Evolutionary conservation across 176 grass and related monocot genomes (phyloP), one percentile per base, ranked within the genome.

Genomic region (Guadua angustifolia): DNA sequence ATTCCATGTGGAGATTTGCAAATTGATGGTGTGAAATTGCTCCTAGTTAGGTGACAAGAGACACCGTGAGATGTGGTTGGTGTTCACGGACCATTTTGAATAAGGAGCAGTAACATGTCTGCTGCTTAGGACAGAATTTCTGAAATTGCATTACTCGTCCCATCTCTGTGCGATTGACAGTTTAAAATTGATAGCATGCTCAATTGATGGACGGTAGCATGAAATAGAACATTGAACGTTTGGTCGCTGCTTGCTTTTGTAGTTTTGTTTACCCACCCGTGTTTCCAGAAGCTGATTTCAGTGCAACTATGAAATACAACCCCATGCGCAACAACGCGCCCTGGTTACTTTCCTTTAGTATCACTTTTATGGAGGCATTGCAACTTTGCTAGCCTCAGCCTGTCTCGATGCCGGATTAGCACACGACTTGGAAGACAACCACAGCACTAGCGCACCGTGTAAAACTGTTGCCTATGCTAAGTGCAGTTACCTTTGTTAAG

Each of bases 41-140:
- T 67, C 47, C 67, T 67, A 32, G 33, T 21, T 50, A 63, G 73
- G 55, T 17, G 16, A 17, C 50, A 47, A 47, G 29, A 40, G 66
- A 52, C 32, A 79, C 26, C 13, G 5, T 64, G 46, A 73, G 19
- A 5, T 79, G 58, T 56, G 24, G 19, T 74, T 29, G 29, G 0
- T 29, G n/a, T 21, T 43, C 38, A 9, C 7, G 32, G 21, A 73
- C 16, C 38, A 26, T 3, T 79, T 66, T 50, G 46, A 90, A 90
- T 83, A 90, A 90, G 16, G 72, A 71, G 40, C 1, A 33, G 61
- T 9, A 15, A 61, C 7, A 38, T 61, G n/a, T 86, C 32, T 53
- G 12, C 68, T 21, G 29, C 29, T 29, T 79, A 26, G 6, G 32
- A 57, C 71, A 43, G 19, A 14, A 56, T 71, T 17, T 73, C 35